Evolutionary conservation across 108 stramenopile genomes (phyloP).

Genomic region (Pseudonitzschia delicatissima): DNA sequence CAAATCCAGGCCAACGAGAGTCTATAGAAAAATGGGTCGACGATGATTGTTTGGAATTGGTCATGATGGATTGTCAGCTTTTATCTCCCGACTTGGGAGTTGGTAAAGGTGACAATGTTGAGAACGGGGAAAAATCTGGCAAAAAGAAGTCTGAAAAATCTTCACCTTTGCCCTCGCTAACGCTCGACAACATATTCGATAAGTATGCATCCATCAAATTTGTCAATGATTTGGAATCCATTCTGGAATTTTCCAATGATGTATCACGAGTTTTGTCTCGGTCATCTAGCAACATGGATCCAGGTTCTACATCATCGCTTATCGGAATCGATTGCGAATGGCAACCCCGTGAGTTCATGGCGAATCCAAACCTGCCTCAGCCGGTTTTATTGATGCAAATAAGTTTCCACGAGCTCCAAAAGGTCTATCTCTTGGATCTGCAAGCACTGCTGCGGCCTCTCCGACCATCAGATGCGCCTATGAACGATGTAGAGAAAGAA

Average conservation of each 20-base stretch:
- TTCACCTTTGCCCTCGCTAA: not conserved
- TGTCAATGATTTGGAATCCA: conserved; percentile 22
- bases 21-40: conserved; percentile 31
- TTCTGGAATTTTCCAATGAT: conserved; percentile 24
- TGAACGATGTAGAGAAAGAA: conserved; percentile 21
- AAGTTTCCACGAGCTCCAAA: conserved; percentile 25
- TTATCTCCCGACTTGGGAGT: not conserved
- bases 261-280: not conserved
- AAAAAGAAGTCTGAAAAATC: not conserved
- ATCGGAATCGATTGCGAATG: conserved; percentile 46
- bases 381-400: conserved; percentile 36
- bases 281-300: not conserved
- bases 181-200: conserved; percentile 17
- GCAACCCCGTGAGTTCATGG: conserved; percentile 25
- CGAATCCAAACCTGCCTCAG: conserved; percentile 14
- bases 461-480: not conserved
- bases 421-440: conserved; percentile 32
- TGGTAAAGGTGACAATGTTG: not conserved
- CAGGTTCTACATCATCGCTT: not conserved
- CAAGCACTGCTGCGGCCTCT: conserved; percentile 30
- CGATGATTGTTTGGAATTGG: conserved; percentile 29
- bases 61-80: conserved; percentile 19
- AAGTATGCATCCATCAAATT: conserved; percentile 1
- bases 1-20: conserved; percentile 26
- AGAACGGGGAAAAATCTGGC: not conserved